Evolutionary conservation across 352 stramenopile genomes (phyloP), one percentile per base, ranked within the genome.

Genomic region (Globisporangium apiculatum): DNA sequence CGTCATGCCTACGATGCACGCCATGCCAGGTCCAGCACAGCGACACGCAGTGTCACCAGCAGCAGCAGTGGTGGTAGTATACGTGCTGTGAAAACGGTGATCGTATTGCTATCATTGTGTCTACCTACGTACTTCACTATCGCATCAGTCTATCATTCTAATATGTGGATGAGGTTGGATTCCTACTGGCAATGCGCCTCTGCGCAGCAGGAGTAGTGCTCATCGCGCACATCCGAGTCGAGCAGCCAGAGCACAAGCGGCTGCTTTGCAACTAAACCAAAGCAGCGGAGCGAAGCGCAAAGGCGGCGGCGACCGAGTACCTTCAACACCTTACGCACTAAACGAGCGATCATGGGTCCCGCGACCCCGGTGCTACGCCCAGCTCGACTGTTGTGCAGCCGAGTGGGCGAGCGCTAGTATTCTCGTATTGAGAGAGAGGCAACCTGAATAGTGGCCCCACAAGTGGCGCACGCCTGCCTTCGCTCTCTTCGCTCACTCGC

Each of bases 311-410:
- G 65, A 61, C 53, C 60, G 51, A 73, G 79, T 86, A 89, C 79
- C 76, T 86, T 89, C 76, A 57, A 76, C 76, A 77, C 76, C 78
- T 86, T 84, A 62, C 40, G 73, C 66, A 69, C 58, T 63, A 62
- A 55, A 56, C 38, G 72, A 65, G 71, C 71, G 74, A 89, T 89
- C 79, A 86, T 85, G 76, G 75, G 80, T 89, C 79, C 79, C 79
- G 69, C 45, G 76, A 89, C 80, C 79, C 76, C 79, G 76, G 76
- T 84, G 79, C 79, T 43, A 43, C 40, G 40, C 11, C 24, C 24
- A 31, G 40, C 40, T 43, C 40, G 40, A 43, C 11, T 12, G 40
- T 12, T 43, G 7, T 8, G 31, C 7, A 15, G 18, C 46, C 43
- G 53, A 42, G 36, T 24, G 46, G 35, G 53, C 69, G 71, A 77